A percentile compares a stretch with the other conserved stretches of the same genome.
Conservation (phyloP, 345 rosid species). For the Citrus maxima region DNA sequence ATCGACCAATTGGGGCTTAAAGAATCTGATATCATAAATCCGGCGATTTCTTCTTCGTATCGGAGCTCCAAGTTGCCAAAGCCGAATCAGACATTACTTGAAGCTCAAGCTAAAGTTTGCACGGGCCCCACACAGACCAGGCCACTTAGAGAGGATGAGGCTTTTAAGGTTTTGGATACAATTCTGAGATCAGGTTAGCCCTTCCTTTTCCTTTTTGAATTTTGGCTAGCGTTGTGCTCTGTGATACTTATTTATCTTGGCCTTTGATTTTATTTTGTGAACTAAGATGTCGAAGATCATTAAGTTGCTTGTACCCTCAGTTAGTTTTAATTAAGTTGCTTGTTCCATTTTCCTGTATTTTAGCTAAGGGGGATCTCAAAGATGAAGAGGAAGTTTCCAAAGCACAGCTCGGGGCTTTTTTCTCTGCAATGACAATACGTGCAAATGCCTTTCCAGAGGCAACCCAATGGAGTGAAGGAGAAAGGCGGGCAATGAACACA, state of each 20-base stretch:
- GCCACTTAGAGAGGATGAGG: slow-evolving; percentile 73
- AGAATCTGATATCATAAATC: slow-evolving; percentile 60
- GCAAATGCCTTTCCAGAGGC: slow-evolving; percentile 87
- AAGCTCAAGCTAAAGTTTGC: slow-evolving; percentile 96
- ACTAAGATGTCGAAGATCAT: neutral
- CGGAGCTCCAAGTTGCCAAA: slow-evolving; percentile 54
- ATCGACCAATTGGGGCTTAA: slow-evolving; percentile 60
- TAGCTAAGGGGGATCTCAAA: slow-evolving; percentile 75
- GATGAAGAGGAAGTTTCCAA: slow-evolving; percentile 74
- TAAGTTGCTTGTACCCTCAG: neutral
- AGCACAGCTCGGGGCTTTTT: slow-evolving; percentile 94
- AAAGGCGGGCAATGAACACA: slow-evolving; percentile 60
- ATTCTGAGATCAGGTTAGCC: slow-evolving; percentile 69
- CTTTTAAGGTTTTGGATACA: slow-evolving; percentile 67
- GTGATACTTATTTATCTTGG: neutral
- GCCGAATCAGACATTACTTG: slow-evolving; percentile 83
- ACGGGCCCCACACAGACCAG: slow-evolving; percentile 91
- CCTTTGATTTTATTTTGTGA: neutral
- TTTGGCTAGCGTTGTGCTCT: neutral
- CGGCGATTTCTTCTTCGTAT: slow-evolving; percentile 70
- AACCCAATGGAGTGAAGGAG: slow-evolving; percentile 98
- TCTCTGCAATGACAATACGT: slow-evolving; percentile 93
- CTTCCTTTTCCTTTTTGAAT: neutral
- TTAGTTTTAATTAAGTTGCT: neutral
- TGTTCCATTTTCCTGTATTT: slow-evolving; percentile 7